Conservation (phyloP, 2,329 filamentous ascomycete genomes). For the Monosporascus cannonballus region DNA sequence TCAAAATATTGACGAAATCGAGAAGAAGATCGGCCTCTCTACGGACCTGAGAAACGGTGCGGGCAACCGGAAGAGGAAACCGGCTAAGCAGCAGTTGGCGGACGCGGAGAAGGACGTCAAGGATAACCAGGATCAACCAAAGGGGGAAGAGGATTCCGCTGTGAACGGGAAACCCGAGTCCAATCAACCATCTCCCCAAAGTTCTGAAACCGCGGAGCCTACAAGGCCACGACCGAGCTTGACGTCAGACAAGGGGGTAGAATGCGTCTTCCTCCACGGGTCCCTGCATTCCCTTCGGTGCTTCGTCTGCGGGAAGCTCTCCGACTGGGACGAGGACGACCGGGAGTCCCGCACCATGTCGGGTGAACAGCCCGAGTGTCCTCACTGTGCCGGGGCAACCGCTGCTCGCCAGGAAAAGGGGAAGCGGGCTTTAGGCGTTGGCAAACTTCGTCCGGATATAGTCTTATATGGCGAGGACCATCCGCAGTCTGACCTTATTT, state of each 20-base stretch:
- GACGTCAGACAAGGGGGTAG: slow-evolving; percentile 40
- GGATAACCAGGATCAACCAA: slow-evolving; percentile 18
- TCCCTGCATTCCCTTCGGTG: slow-evolving; percentile 61
- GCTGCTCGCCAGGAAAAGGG: slow-evolving; percentile 57
- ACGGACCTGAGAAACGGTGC: slow-evolving; percentile 57
- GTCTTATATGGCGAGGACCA: slow-evolving; percentile 72
- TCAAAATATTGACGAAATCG: slow-evolving; percentile 70
- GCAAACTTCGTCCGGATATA: slow-evolving; percentile 64
- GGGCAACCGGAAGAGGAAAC: slow-evolving; percentile 50
- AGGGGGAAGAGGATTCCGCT: slow-evolving; percentile 9
- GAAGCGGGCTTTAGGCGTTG: slow-evolving; percentile 61
- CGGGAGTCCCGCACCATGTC: slow-evolving; percentile 52
- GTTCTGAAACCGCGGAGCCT: slow-evolving; percentile 9
- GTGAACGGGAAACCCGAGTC: slow-evolving; percentile 9
- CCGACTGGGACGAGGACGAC: slow-evolving; percentile 52
- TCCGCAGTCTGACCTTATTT: slow-evolving; percentile 61
- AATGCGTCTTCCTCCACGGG: slow-evolving; percentile 66
- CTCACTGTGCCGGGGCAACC: slow-evolving; percentile 57
- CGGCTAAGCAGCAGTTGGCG: slow-evolving; percentile 24
- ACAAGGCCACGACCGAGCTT: slow-evolving; percentile 11
- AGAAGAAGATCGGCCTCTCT: slow-evolving; percentile 62
- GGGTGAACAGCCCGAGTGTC: slow-evolving; percentile 62
- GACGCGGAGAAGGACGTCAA: slow-evolving; percentile 20
- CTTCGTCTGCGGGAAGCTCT: slow-evolving; percentile 52
- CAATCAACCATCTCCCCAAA: slow-evolving; percentile 12